Evolutionary conservation across 2,329 filamentous ascomycete species (phyloP).

Genomic region (Sclerotinia borealis): DNA sequence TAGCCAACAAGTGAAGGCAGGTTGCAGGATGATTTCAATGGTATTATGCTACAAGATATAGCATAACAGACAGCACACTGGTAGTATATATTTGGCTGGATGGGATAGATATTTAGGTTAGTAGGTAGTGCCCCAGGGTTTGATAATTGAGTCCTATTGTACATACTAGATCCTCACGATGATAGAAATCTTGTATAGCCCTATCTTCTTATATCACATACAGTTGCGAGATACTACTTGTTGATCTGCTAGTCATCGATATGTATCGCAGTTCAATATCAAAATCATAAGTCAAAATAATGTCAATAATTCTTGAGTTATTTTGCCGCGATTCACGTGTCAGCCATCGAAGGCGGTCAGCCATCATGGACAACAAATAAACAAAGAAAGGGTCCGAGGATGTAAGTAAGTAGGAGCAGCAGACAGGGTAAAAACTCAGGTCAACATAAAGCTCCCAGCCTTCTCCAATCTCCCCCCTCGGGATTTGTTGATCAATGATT

Average conservation of each 20-base stretch:
- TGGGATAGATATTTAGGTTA: not conserved
- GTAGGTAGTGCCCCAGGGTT: too few relatives aligned
- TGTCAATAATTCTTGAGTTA: not conserved
- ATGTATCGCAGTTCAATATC: not conserved
- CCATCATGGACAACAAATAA: not conserved
- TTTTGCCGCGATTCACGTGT: not conserved
- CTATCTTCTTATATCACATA: not conserved
- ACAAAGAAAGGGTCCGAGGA: not conserved
- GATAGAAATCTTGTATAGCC: too few relatives aligned
- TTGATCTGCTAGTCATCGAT: not conserved
- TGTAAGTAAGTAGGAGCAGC: not conserved
- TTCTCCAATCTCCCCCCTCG: constrained; percentile 7
- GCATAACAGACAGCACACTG: not conserved
- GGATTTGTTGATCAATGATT: constrained; percentile 13
- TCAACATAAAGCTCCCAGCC: constrained; percentile 6
- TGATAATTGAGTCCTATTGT: not conserved
- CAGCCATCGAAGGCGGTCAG: not conserved
- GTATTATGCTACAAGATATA: not conserved
- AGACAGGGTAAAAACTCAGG: constrained; percentile 3
- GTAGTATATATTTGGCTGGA: not conserved
- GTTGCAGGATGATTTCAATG: not conserved
- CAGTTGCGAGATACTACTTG: not conserved
- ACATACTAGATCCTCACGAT: not conserved
- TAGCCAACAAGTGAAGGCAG: not conserved
- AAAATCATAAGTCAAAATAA: not conserved